These are phyloP conservation scores for Desmodesmus armatus DNA, from an alignment of 139 green algal genomes.

Conservation along the genomic window DNA sequence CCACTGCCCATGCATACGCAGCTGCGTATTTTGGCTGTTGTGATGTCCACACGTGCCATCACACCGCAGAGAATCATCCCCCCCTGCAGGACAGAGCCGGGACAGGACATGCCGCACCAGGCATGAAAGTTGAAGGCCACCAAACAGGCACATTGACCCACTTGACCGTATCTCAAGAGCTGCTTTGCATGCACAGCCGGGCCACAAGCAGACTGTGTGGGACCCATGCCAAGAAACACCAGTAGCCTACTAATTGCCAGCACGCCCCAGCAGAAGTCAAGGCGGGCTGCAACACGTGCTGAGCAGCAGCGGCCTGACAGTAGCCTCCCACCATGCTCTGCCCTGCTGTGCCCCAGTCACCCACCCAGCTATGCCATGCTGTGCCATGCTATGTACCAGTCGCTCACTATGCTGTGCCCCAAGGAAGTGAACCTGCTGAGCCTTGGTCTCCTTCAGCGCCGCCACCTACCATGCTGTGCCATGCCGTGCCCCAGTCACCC, in stretches of 20 bases:
- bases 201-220: too few species aligned
- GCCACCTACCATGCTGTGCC: neutral
- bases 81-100: neutral
- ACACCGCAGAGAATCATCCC: constrained; percentile 64
- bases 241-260: too few species aligned
- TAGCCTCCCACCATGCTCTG: too few species aligned
- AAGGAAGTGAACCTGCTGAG: constrained; percentile 39
- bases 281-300: neutral
- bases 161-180: neutral
- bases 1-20: constrained; percentile 48
- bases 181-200: too few species aligned
- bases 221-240: too few species aligned
- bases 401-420: neutral
- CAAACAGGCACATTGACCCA: neutral
- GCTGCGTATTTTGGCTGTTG: constrained; percentile 49
- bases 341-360: neutral
- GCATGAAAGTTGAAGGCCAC: neutral
- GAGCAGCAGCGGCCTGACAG: neutral
- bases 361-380: neutral
- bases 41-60: constrained; percentile 49
- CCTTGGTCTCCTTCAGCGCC: constrained; percentile 23
- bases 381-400: neutral
- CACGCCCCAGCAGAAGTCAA: neutral
- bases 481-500: neutral
- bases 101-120: neutral